A percentile compares a stretch with the other conserved stretches of the same genome.
phyloP scores from a whole-genome alignment of 768 basidiomycete species.

The Leccinum sublutescens region DNA sequence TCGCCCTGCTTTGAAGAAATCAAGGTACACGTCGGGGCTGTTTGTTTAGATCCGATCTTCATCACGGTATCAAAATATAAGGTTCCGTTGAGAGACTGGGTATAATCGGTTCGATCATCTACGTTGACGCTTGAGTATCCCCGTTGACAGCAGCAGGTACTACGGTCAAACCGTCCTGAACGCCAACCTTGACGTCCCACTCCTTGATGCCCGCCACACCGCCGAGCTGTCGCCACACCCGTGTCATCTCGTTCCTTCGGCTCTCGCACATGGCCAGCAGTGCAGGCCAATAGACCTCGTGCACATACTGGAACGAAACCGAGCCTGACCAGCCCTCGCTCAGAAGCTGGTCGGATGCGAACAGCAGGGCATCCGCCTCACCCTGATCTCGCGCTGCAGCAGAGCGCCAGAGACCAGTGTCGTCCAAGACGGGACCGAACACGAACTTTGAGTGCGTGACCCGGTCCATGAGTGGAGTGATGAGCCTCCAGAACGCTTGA shows the following conservation, averaged over 20 bases:
- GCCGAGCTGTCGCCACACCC: constrained; percentile 68
- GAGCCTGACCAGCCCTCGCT: constrained; percentile 68
- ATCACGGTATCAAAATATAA: background rate
- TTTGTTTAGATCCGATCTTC: background rate
- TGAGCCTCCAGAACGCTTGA: constrained; percentile 71
- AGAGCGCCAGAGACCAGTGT: constrained; percentile 28
- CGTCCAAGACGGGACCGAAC: constrained; percentile 56
- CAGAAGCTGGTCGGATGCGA: constrained; percentile 70
- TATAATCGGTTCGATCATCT: background rate
- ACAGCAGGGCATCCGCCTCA: constrained; percentile 37
- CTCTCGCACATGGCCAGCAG: constrained; percentile 55
- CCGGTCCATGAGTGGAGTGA: constrained; percentile 82
- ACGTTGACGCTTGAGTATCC: constrained; percentile 9
- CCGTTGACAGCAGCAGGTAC: background rate
- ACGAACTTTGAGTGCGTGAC: constrained; percentile 71
- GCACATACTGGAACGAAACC: constrained; percentile 66
- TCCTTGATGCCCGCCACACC: constrained; percentile 71
- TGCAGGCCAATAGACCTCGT: constrained; percentile 72
- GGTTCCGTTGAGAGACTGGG: background rate
- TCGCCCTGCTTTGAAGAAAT: background rate
- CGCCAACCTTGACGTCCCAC: constrained; percentile 64
- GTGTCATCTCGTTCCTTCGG: constrained; percentile 48
- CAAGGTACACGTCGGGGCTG: background rate
- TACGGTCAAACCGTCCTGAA: constrained; percentile 15
- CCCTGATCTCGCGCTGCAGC: constrained; percentile 22